Evolutionary conservation across 2,329 filamentous ascomycete species (phyloP).

Genomic region (Neopestalotiopsis rosae): DNA sequence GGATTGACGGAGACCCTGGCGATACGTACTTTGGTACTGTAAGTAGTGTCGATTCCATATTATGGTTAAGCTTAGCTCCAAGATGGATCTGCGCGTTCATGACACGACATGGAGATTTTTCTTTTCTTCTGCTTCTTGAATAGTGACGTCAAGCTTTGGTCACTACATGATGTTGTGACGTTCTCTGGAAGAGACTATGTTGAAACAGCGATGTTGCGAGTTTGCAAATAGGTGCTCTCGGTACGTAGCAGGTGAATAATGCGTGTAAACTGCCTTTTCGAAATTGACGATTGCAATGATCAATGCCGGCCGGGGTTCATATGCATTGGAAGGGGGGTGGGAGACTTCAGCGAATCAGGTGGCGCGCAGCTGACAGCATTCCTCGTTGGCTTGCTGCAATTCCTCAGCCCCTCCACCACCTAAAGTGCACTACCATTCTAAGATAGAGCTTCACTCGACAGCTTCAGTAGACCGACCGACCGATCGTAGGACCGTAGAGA

Average conservation of each 20-base stretch:
- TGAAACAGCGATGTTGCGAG: too few relatives aligned
- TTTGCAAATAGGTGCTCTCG: not conserved
- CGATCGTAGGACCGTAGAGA: not conserved
- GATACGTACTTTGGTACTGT: not conserved
- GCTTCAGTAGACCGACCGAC: not conserved
- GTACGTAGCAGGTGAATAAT: too few relatives aligned
- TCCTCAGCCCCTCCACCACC: not conserved
- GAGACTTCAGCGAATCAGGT: not conserved
- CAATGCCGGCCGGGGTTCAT: not conserved
- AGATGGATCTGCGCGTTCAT: not conserved
- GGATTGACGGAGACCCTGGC: not conserved
- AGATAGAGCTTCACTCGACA: constrained; percentile 7
- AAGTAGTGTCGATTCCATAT: constrained; percentile 1
- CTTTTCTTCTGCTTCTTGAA: not conserved
- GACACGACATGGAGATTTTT: not conserved
- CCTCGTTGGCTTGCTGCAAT: not conserved
- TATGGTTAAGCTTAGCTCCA: not conserved
- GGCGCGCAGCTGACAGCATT: not conserved
- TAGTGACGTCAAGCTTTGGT: not conserved
- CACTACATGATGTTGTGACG: not conserved
- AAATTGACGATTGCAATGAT: not conserved
- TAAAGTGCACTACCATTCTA: not conserved
- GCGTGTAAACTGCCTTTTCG: too few relatives aligned
- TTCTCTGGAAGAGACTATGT: not conserved
- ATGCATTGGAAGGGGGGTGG: not conserved